Conservation (phyloP, 208 protist species). For the Leishmania tarentolae region DNA sequence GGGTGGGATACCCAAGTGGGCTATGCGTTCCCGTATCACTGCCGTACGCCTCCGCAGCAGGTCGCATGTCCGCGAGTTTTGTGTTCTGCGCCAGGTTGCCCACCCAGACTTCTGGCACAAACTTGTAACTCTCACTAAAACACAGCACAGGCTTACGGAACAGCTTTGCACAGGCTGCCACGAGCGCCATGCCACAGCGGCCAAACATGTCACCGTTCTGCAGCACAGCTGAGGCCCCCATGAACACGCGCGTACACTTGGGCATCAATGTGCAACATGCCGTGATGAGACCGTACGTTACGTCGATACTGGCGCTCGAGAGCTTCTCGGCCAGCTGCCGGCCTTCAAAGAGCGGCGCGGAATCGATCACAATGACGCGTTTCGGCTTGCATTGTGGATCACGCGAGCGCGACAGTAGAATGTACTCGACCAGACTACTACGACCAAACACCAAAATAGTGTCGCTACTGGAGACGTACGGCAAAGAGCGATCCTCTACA, state of each 20-base stretch:
- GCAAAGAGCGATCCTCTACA: conserved; percentile 71
- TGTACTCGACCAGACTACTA: conserved; percentile 74
- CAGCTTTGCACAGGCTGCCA: conserved; percentile 92
- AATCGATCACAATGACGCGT: conserved; percentile 95
- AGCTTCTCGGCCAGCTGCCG: conserved; percentile 74
- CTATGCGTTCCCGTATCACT: conserved; percentile 22
- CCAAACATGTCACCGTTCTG: conserved; percentile 95
- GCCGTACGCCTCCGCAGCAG: conserved; percentile 18
- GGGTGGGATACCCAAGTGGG: conserved; percentile 21
- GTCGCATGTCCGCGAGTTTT: conserved; percentile 60
- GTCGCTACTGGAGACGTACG: conserved; percentile 66
- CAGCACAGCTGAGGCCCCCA: conserved; percentile 94
- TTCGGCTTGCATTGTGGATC: conserved; percentile 47
- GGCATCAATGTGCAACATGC: conserved; percentile 95
- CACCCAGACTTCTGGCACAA: conserved; percentile 95
- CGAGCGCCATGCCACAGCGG: conserved; percentile 92
- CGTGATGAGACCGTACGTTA: conserved; percentile 94
- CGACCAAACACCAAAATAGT: conserved; percentile 84
- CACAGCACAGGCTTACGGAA: conserved; percentile 96
- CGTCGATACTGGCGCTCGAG: conserved; percentile 77
- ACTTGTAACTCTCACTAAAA: conserved; percentile 98
- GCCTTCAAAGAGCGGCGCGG: conserved; percentile 93
- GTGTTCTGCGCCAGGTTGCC: conserved; percentile 97
- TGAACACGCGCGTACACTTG: conserved; percentile 93
- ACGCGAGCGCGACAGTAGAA: conserved; percentile 61